Base-by-base conservation (phyloP, 192 early-diverging fungal species). In the Umbelopsis sp. region DNA sequence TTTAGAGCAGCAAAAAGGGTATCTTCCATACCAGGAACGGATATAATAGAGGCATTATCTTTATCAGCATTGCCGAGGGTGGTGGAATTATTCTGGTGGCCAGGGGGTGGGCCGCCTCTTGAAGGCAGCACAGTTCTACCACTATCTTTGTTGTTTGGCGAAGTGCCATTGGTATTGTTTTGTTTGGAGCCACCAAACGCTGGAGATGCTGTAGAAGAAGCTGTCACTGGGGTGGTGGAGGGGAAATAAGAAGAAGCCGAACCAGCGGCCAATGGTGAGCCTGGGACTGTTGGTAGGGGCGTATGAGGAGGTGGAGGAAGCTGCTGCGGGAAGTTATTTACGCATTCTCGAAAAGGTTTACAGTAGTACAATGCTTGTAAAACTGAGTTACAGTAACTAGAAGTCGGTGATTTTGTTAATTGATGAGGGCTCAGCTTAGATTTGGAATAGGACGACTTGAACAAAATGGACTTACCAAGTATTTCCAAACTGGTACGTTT, bases 291-390 rank as follows among this genome's bases (percentile, higher is more conserved):
- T 29, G 77, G 45, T 43, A 72, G 68, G n/a, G 70, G 66, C 0
- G 59, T 56, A 52, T 68, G 70, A 17, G 50, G 72, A 34, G 73
- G 68, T 59, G 52, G 44, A 52, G 51, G 51, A 17, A 44, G 70
- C 68, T 32, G 71, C 74, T 88, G 87, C 14, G 88, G 90, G 73
- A 92, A 97, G 71, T 84, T 85, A 76, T 90, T 82, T 21, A 98
- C 91, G 73, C 93, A 96, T 78, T 97, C 93, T 67, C 97, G 91
- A 74, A 99, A 99, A 0, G 96, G 92, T 52, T 88, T 86, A 79
- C 96, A 96, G 75, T 92, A 96, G 81, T 98, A 99, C 66, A 99
- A 85, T 20, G 95, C 93, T 84, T 99, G 96, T 3, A 99, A 80
- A 12, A 99, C 91, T 6, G 96, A 97, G 82, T 97, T 99, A 73